Evolutionary conservation across 768 basidiomycete genomes (phyloP), one percentile per base, ranked within the genome.

Genomic region (button mushroom (Agaricus bisporus)): DNA sequence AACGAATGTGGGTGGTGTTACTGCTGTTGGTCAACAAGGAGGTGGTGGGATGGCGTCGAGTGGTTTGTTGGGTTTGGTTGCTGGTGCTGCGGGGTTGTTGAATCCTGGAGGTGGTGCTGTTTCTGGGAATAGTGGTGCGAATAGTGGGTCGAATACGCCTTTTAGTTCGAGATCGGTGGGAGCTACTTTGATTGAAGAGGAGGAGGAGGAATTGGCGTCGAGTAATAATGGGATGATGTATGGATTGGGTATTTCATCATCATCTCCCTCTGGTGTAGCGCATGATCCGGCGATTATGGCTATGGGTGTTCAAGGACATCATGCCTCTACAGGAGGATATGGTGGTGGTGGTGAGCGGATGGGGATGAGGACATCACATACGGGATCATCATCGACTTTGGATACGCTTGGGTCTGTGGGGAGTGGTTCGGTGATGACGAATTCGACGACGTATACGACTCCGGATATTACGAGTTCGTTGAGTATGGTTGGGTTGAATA

Each of bases 71-170:
- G 39, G 48, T 5, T 32, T 41, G 4, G 64, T 56, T 35, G 50
- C 59, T 12, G 58, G 57, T 37, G 58, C 51, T 18, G 62, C 53
- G 22, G 29, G 58, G 25, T 38, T 26, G 20, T 18, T 17, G 26
- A 15, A 39, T 15, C 12, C 32, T 15, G 28, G 28, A 7, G 32
- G 28, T 14, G 41, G 14, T 12, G 43, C 50, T 9, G 36, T 28
- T 12, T 6, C 39, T 32, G 51, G 28, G 14, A 37, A 36, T 36
- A 44, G 37, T 20, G 44, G 79, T 3, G 77, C 74, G 28, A 81
- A 82, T 44, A 86, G 84, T 56, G 85, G 85, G 3, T 68, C 85
- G 20, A 86, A 84, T 62, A 85, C 86, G 22, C 84, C 86, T 2
- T 88, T 75, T 59, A 77, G 79, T 6, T 71, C 78, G 0, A 76